Evolutionary conservation across 2,329 filamentous ascomycete genomes (phyloP).

Genomic region (Cladosporium sp.): DNA sequence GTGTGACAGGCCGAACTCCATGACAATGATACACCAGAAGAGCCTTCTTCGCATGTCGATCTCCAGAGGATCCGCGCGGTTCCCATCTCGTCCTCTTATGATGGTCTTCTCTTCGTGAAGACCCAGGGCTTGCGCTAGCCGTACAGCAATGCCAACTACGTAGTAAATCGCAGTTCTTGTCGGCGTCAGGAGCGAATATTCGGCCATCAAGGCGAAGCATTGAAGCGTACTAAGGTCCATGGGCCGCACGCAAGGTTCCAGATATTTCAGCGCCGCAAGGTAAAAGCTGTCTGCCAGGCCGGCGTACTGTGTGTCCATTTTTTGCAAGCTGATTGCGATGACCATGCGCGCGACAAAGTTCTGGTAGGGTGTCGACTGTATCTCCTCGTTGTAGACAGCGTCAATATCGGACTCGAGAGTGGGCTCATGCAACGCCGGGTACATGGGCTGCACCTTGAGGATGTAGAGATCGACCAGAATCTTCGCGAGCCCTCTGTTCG

Average conservation of each 20-base stretch:
- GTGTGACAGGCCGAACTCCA: constrained; percentile 87
- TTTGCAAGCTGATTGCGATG: constrained; percentile 91
- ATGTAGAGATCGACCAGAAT: constrained; percentile 82
- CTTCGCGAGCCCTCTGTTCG: constrained; percentile 71
- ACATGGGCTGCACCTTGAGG: constrained; percentile 85
- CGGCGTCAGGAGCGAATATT: constrained; percentile 89
- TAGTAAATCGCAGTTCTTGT: constrained; percentile 92
- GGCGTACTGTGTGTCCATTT: constrained; percentile 84
- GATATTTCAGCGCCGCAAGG: constrained; percentile 78
- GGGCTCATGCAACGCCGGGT: constrained; percentile 82
- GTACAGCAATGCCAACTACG: constrained; percentile 81
- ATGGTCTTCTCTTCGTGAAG: constrained; percentile 89
- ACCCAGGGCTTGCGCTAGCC: constrained; percentile 85
- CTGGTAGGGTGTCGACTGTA: constrained; percentile 68
- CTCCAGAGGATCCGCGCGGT: constrained; percentile 67
- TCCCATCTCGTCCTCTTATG: constrained; percentile 59
- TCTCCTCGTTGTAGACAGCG: constrained; percentile 74
- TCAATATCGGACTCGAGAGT: constrained; percentile 74
- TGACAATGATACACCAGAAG: constrained; percentile 82
- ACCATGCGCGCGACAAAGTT: constrained; percentile 90
- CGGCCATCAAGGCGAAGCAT: constrained; percentile 81
- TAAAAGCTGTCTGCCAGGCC: constrained; percentile 95
- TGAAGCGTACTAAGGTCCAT: constrained; percentile 90
- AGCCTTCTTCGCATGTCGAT: constrained; percentile 87
- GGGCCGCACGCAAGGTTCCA: constrained; percentile 79